Conservation (phyloP, 192 early-diverging fungal species). For the Obelidium mucronatum region DNA sequence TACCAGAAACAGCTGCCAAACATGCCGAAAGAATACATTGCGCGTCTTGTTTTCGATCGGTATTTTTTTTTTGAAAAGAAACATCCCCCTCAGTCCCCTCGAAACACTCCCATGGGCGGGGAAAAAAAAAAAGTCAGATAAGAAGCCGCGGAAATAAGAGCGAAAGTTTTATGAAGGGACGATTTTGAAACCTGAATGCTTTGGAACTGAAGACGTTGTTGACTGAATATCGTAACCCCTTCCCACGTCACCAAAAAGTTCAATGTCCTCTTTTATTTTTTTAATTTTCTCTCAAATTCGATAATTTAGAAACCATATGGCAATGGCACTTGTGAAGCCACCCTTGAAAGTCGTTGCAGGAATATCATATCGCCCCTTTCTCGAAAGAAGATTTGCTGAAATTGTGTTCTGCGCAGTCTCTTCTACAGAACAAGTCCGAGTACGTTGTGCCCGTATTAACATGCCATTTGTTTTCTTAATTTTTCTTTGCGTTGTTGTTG, state of each 20-base stretch:
- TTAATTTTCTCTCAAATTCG: no score
- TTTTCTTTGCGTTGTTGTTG: not conserved
- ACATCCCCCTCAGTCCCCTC: not conserved
- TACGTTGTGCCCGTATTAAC: conserved; percentile 43
- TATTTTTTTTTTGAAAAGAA: conserved; percentile 36
- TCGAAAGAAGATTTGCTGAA: conserved; percentile 87
- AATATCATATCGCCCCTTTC: conserved; percentile 94
- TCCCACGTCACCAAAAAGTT: no score
- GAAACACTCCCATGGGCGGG: no score
- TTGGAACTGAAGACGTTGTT: no score
- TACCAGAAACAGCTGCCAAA: conserved; percentile 97
- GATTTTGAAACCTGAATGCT: no score
- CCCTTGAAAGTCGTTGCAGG: conserved; percentile 87
- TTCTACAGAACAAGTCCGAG: conserved; percentile 90
- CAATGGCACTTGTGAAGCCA: conserved; percentile 78
- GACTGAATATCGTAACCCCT: no score
- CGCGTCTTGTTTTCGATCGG: conserved; percentile 92
- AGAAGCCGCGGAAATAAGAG: no score
- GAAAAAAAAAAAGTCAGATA: no score
- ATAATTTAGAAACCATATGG: conserved; percentile 75
- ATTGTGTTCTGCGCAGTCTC: conserved; percentile 98
- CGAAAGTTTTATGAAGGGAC: no score
- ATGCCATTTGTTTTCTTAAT: not conserved
- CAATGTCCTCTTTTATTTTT: no score
- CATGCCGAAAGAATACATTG: conserved; percentile 99